Conservation (phyloP, 805 yeast genomes). For the Cyberlindnera amylophila region DNA sequence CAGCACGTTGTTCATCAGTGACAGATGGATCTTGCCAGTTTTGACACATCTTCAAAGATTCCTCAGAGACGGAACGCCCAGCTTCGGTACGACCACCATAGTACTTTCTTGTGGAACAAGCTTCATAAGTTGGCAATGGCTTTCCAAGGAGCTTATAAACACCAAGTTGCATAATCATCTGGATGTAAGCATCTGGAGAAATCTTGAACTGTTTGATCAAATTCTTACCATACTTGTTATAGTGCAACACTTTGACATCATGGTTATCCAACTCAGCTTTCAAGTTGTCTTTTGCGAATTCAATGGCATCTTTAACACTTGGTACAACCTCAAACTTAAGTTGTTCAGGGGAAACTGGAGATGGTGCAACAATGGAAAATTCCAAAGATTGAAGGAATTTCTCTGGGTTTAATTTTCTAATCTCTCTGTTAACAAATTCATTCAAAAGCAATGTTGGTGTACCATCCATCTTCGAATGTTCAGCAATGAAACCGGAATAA, state of each 20-base stretch:
- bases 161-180: constrained; percentile 87
- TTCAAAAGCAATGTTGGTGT: constrained; percentile 90
- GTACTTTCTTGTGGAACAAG: constrained; percentile 89
- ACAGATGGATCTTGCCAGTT: constrained; percentile 58
- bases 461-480: constrained; percentile 98
- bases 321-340: constrained; percentile 60
- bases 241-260: constrained; percentile 75
- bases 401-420: constrained; percentile 43
- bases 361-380: constrained; percentile 4
- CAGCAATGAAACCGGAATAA: constrained; percentile 89
- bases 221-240: constrained; percentile 81
- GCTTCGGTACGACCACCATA: constrained; percentile 93
- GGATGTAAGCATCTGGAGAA: constrained; percentile 92
- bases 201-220: constrained; percentile 78
- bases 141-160: constrained; percentile 79
- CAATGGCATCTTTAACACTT: constrained; percentile 46
- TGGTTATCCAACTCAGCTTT: constrained; percentile 50
- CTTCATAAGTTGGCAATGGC: constrained; percentile 88
- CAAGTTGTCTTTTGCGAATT: constrained; percentile 54
- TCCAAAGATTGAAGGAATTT: constrained; percentile 25
- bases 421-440: constrained; percentile 60
- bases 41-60: constrained; percentile 64
- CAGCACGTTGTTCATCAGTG: constrained; percentile 52
- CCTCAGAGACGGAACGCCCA: constrained; percentile 77
- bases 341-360: constrained; percentile 21